Evolutionary conservation across 2,329 filamentous ascomycete species (phyloP), one percentile per base, ranked within the genome.

Genomic region (Fusarium verticillioides): DNA sequence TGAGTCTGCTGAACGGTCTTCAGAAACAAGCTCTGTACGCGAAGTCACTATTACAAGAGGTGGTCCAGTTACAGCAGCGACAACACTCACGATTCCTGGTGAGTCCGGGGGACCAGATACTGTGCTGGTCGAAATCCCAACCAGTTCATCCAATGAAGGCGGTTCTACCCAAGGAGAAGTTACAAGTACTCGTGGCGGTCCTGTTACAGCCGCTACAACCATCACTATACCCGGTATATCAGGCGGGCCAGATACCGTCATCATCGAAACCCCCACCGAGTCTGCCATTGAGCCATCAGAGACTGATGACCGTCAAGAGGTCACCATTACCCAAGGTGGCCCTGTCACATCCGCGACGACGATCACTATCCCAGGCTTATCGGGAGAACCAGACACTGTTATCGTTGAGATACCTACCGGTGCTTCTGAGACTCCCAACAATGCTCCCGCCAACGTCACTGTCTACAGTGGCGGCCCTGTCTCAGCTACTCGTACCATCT

Each of bases 41-140:
- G 54, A 64, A 9, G 15, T 58, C 16, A 66, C 60, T 12, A 32
- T 64, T 28, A 56, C 32, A 18, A 37, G 63, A 30, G 63, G 60
- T 13, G 43, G 43, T 1, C 15, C 66, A 6, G 59, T 46, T 0
- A 44, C 67, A n/a, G 50, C 52, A 9, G 47, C 67, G 0, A 53
- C 23, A 15, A 72, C 69, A 3, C 23, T 60, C 4, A 72, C 46
- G 0, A 36, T 69, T 7, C 54, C 59, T 0, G 49, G 64, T 5
- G 32, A 37, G 5, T 60, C 69, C 0, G 65, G 60, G 2, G 28
- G 47, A 8, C 62, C 68, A 3, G 56, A 58, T 2, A 72, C 69
- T 8, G 56, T 72, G 4, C 36, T 72, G 3, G 42, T 72, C 5
- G 50, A 69, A 15, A 73, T 40, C 1, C 62, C 56, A 5, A 42